phyloP scores from a whole-genome alignment of 495 filamentous ascomycete genomes.

The Aspergillus mulundensis region DNA sequence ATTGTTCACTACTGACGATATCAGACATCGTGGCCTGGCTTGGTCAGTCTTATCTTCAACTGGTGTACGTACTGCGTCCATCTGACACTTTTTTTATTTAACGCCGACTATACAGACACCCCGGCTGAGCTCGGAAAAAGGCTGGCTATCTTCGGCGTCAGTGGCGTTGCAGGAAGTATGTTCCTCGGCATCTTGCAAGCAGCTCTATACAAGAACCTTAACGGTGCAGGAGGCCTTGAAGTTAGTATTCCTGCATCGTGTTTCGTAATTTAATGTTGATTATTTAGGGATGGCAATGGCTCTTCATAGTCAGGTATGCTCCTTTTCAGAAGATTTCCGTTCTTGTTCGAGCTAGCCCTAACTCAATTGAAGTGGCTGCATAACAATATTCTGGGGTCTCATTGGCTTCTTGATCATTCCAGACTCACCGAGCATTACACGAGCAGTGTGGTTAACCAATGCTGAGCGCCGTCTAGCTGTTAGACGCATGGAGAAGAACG shows the following conservation, averaged over 20 bases:
- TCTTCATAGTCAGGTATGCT: constrained; percentile 17
- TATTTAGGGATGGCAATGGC: constrained; percentile 18
- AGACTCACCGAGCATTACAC: constrained; percentile 15
- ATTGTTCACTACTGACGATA: background rate
- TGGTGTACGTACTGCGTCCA: constrained; percentile 9
- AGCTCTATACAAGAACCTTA: constrained; percentile 18
- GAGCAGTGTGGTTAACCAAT: constrained; percentile 18
- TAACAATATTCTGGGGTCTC: constrained; percentile 16
- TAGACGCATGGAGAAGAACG: constrained; percentile 14
- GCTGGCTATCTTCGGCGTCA: constrained; percentile 18
- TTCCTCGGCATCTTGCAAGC: constrained; percentile 18
- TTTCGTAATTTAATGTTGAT: background rate
- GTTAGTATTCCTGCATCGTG: background rate
- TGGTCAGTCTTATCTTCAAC: constrained; percentile 18
- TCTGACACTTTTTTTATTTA: background rate
- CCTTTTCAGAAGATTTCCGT: no score
- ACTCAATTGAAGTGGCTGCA: background rate
- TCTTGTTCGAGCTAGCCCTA: background rate
- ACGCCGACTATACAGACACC: constrained; percentile 3
- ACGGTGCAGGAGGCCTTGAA: constrained; percentile 13
- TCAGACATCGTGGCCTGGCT: constrained; percentile 16
- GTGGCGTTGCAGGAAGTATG: constrained; percentile 17
- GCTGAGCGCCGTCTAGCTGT: constrained; percentile 10
- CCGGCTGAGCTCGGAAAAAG: constrained; percentile 16
- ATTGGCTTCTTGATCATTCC: constrained; percentile 17